A percentile compares a stretch with the other conserved stretches of the same genome.
phyloP scores from a whole-genome alignment of 805 yeast species.

The Yarrowia sp. region DNA sequence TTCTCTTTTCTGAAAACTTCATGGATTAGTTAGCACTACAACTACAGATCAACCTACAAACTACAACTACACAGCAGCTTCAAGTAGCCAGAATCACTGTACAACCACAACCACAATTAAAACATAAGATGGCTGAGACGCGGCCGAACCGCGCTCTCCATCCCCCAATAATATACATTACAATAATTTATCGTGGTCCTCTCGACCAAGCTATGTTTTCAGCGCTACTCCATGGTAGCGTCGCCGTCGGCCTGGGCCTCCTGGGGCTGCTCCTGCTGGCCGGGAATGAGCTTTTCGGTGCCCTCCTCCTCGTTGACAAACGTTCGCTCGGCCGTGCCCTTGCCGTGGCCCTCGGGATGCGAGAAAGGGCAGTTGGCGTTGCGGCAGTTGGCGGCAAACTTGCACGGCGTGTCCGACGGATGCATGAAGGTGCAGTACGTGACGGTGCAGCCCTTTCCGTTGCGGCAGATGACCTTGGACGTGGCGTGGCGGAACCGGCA shows the following conservation, averaged over 20 bases:
- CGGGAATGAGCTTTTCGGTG: conserved; percentile 7
- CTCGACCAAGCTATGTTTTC: background rate
- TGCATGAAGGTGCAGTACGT: conserved; percentile 80
- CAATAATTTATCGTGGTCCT: conserved; percentile 15
- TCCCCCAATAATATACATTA: background rate
- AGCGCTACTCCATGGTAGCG: background rate
- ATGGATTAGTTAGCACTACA: too few species aligned
- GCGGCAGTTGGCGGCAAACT: conserved; percentile 72
- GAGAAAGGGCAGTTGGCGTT: conserved; percentile 67
- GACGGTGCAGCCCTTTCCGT: conserved; percentile 74
- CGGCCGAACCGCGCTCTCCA: too few species aligned
- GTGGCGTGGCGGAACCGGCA: conserved; percentile 87
- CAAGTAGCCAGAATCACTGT: too few species aligned
- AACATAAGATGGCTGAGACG: too few species aligned
- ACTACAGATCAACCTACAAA: too few species aligned
- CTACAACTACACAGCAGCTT: too few species aligned
- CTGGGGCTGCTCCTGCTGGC: background rate
- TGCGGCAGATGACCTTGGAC: conserved; percentile 71
- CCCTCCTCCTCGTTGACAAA: background rate
- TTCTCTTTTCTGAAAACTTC: too few species aligned
- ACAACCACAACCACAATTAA: too few species aligned
- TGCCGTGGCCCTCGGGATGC: conserved; percentile 63
- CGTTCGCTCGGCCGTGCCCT: conserved; percentile 2
- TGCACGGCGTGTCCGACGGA: conserved; percentile 60
- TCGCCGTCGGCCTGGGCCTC: background rate